Base-by-base conservation (phyloP, 2,329 filamentous ascomycete genomes). In the Monosporascus cannonballus region DNA sequence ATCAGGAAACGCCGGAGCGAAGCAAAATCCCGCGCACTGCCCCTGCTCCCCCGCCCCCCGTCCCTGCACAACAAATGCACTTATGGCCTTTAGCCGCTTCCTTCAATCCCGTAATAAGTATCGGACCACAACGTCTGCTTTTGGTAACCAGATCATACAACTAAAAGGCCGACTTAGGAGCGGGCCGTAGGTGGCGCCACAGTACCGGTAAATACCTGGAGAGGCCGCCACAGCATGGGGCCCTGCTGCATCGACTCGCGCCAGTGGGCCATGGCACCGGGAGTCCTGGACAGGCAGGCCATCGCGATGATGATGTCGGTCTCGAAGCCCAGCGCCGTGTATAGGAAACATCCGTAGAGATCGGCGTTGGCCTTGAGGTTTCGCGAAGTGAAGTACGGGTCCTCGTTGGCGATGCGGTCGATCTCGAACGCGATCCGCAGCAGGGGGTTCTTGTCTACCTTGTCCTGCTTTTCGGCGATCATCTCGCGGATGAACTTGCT, bases 341-440 rank as follows among this genome's bases (percentile, higher is more conserved):
- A 75, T 14, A 73, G 62, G 48, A 76, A 74, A 52, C 67, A 67
- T 5, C 69, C 71, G 55, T 71, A 74, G n/a, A 76, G 64, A 52
- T 77, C 74, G 2, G 70, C 73, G 55, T 76, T 76, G 0, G 71
- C 69, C 49, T 72, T 70, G 7, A 77, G 58, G 4, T 66, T 64
- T 1, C 71, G 51, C 47, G 61, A 61, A 2, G 58, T 56, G 42
- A 74, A 74, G 51, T 73, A 74, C 6, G 65, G 56, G 51, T 73
- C 70, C 22, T 62, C 52, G 38, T 56, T 62, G 2, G 69, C 71
- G 41, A 69, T 57, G 22, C 65, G 60, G 51, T 74, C 71, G 47
- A 74, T 65, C 46, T 70, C 70, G 47, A 68, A 51, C 6, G 71
- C 71, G 6, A 73, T 62, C n/a, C 59, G 52, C 14, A 74, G 53